Base-by-base conservation (phyloP, 352 stramenopile genomes). In the Phytophthora capsici region DNA sequence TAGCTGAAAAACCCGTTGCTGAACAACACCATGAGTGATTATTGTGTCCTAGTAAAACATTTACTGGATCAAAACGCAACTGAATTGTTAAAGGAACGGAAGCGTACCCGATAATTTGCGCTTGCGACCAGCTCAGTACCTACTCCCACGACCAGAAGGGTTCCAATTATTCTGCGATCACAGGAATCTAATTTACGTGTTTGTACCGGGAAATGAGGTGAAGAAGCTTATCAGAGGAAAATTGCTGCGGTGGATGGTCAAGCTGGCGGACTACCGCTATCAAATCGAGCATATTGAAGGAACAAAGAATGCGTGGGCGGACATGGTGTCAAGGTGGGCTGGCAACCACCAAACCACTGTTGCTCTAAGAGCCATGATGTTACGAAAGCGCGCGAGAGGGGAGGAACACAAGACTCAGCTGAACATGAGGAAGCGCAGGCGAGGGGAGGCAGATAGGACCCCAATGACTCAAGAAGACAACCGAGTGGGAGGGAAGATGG, bases 221-320 rank as follows among this genome's bases (percentile, higher is more conserved):
- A 44, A 44, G 37, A 44, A 44, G 22, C n/a, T n/a, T 44, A 44
- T 44, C 6, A 9, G 14, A 5, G 37, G 37, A 4, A 44, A 44
- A 44, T 2, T 19, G 14, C 17, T 44, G 37, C 16, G 37, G 9
- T 44, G 37, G n/a, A 16, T 16, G 37, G 22, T 1, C 2, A 44
- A 44, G 17, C n/a, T 44, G 3, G 37, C 37, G 3, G 37, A 44
- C 10, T 44, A 44, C 37, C 37, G 37, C 2, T 19, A 44, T 44
- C 10, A 44, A 44, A 44, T 38, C 32, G 32, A 50, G 13, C 44
- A 50, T 16, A 50, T 50, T n/a, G 13, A 50, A 6, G 23, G 23
- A 9, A 32, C 16, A 20, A 22, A 9, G 1, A 50, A 50, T 17
- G 23, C 36, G 3, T 50, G 44, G 23, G 13, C 10, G 0, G 44